Conservation (phyloP, 2,329 filamentous ascomycete genomes). For the Fusarium zealandicum region DNA sequence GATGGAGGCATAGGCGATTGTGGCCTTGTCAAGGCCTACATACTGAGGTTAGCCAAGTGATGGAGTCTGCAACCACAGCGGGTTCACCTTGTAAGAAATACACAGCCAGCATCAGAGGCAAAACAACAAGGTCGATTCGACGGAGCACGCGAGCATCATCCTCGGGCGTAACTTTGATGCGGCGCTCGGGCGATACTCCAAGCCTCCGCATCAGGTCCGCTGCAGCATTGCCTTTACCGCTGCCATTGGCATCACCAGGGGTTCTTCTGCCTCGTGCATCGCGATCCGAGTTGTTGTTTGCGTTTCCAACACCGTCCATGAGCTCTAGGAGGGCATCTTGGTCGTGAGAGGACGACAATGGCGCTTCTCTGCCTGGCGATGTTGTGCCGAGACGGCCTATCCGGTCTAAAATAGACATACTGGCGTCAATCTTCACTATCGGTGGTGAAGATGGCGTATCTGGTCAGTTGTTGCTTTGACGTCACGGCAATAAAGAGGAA, state of each 20-base stretch:
- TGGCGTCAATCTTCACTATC: too few relatives aligned
- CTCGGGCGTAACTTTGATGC: constrained; percentile 30
- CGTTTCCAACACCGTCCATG: constrained; percentile 7
- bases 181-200: constrained; percentile 21
- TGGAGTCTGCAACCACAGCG: rapidly evolving
- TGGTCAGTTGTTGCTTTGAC: too few relatives aligned
- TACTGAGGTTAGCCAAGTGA: rapidly evolving
- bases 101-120: constrained; percentile 33
- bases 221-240: background rate
- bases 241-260: background rate
- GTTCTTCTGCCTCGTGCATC: background rate
- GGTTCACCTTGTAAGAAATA: constrained; percentile 29
- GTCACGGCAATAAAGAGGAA: too few relatives aligned
- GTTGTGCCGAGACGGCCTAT: background rate
- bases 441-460: too few relatives aligned
- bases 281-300: background rate
- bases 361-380: background rate
- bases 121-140: constrained; percentile 26
- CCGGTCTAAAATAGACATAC: background rate
- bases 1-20: constrained; percentile 17
- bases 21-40: constrained; percentile 11
- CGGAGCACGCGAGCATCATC: constrained; percentile 32
- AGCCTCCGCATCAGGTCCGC: constrained; percentile 20
- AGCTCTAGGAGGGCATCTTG: constrained; percentile 13
- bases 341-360: background rate